Evolutionary conservation across 1,139 yeast species (phyloP).

Genomic region (Kodamaea suecica): DNA sequence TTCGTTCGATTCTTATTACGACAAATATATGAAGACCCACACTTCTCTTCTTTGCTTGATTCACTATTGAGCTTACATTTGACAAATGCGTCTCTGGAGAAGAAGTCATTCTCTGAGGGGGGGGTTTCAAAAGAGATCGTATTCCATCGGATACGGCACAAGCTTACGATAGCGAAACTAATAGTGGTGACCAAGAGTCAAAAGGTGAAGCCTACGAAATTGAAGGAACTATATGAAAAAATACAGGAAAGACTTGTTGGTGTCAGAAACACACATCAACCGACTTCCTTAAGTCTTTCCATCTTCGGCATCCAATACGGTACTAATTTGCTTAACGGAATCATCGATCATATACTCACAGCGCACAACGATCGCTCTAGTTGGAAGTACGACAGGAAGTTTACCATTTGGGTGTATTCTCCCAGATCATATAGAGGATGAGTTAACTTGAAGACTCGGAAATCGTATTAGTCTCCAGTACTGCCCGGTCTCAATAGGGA

Average conservation of each 20-base stretch:
- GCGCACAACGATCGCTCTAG: slow-evolving; percentile 16
- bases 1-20: slow-evolving; percentile 22
- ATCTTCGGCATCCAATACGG: too few species aligned
- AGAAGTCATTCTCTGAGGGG: not conserved
- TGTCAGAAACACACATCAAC: slow-evolving; percentile 1
- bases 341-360: slow-evolving; percentile 24
- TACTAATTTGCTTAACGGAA: slow-evolving; percentile 25
- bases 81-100: slow-evolving; percentile 8
- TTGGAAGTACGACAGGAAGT: slow-evolving; percentile 25
- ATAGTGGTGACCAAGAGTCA: slow-evolving; percentile 7
- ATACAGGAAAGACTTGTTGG: not conserved
- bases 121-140: slow-evolving; percentile 14
- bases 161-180: slow-evolving; percentile 14
- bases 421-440: too few species aligned
- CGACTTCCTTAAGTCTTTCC: not conserved
- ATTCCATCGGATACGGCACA: slow-evolving; percentile 34
- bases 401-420: not conserved
- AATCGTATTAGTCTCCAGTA: too few species aligned
- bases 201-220: slow-evolving; percentile 2
- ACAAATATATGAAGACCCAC: slow-evolving; percentile 24
- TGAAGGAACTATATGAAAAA: not conserved
- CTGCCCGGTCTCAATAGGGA: too few species aligned
- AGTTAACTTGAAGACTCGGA: too few species aligned
- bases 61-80: slow-evolving; percentile 18
- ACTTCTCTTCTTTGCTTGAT: slow-evolving; percentile 23